Evolutionary conservation across 1,284 basidiomycete species (phyloP).

Genomic region (Malassezia nana): DNA sequence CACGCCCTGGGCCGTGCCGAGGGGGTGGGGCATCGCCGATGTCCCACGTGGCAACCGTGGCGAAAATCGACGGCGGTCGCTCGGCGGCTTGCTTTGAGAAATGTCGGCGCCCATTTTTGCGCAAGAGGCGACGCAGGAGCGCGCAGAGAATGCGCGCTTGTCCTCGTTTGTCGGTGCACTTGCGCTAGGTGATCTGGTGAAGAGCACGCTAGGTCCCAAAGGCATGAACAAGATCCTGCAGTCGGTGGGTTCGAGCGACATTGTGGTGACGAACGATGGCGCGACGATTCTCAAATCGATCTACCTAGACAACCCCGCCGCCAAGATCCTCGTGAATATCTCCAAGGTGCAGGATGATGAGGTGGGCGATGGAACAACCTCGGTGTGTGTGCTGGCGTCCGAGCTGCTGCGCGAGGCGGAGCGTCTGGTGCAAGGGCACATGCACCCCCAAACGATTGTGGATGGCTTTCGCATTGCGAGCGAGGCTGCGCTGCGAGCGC

Average conservation of each 20-base stretch:
- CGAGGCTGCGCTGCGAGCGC: conserved; percentile 68
- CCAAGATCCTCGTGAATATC: conserved; percentile 98
- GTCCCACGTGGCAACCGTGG: not conserved
- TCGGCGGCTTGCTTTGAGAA: not conserved
- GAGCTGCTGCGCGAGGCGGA: conserved; percentile 91
- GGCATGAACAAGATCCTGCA: conserved; percentile 91
- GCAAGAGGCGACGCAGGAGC: conserved; percentile 76
- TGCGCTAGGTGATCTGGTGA: conserved; percentile 92
- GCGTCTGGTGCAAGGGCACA: conserved; percentile 75
- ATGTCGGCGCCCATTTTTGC: conserved; percentile 48
- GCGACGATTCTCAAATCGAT: conserved; percentile 97
- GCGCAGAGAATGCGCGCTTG: conserved; percentile 92
- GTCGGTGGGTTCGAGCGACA: conserved; percentile 78
- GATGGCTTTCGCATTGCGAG: conserved; percentile 93
- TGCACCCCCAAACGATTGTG: conserved; percentile 99
- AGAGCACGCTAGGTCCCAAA: conserved; percentile 94
- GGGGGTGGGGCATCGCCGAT: not conserved
- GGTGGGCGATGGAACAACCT: conserved; percentile 93
- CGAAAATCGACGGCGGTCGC: not conserved
- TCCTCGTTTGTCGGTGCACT: conserved; percentile 95
- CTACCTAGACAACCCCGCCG: conserved; percentile 93
- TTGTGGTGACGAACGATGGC: conserved; percentile 96
- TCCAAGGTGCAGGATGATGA: conserved; percentile 99
- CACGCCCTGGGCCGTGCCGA: conserved; percentile 1
- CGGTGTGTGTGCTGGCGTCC: conserved; percentile 81